phyloP scores from a whole-genome alignment of 2,329 filamentous ascomycete genomes.

The Setomelanomma holmii region DNA sequence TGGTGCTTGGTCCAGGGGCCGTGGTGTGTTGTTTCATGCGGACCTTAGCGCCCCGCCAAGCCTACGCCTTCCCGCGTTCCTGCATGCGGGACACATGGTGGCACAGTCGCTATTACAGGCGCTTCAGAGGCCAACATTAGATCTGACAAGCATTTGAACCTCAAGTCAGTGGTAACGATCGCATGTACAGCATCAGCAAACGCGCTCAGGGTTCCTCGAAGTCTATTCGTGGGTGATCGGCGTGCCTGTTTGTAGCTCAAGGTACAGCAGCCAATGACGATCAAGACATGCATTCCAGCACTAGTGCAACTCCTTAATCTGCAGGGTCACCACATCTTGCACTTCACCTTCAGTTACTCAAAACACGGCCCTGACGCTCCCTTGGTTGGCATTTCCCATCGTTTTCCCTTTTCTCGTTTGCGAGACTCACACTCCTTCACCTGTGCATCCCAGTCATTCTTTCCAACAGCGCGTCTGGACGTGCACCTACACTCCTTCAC shows the following conservation, averaged over 20 bases:
- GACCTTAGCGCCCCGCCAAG: conserved; percentile 12
- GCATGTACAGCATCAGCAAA: conserved; percentile 1
- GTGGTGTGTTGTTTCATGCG: conserved; percentile 12
- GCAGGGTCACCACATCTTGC: conserved; percentile 22
- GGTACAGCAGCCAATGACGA: conserved; percentile 9
- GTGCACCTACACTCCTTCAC: conserved; percentile 43
- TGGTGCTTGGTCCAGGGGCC: background rate
- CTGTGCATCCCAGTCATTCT: conserved; percentile 27
- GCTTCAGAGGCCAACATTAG: background rate
- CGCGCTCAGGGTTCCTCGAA: background rate
- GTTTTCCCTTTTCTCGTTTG: conserved; percentile 26
- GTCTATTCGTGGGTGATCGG: conserved; percentile 20
- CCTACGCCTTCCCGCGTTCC: conserved; percentile 23
- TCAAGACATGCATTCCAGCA: conserved; percentile 17
- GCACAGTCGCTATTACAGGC: conserved; percentile 1
- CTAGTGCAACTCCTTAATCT: conserved; percentile 33
- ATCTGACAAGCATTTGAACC: background rate
- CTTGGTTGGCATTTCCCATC: conserved; percentile 18
- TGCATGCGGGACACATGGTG: conserved; percentile 18
- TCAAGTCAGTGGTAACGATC: background rate
- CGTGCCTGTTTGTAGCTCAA: conserved; percentile 22
- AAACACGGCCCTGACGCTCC: conserved; percentile 36
- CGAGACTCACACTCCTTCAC: conserved; percentile 41
- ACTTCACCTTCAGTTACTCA: conserved; percentile 31
- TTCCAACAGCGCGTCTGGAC: conserved; percentile 46